Evolutionary conservation across 768 basidiomycete genomes (phyloP), one percentile per base, ranked within the genome.

Genomic region (Pleurotus tuber-regium): DNA sequence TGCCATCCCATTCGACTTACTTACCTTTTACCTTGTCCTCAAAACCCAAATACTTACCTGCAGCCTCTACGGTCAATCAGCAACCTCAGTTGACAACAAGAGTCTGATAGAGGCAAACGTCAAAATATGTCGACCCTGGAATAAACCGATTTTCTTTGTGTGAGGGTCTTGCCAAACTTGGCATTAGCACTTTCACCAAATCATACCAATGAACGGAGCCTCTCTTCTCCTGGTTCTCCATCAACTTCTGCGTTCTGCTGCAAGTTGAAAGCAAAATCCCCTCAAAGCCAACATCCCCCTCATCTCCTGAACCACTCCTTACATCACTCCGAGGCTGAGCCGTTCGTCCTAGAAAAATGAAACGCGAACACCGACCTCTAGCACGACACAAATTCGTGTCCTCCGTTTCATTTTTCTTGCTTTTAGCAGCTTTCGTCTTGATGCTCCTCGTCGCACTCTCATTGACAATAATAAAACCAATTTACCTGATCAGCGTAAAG

Each of bases 381-480:
- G 69, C 68, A 38, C 63, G 61, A 24, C 79, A 87, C 59, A 68
- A 72, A 16, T 51, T 67, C 38, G 64, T 83, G 51, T 82, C 83
- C 16, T 49, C 73, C 36, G 50, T 75, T 19, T 76, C 79, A 29
- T 73, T 76, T 53, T 50, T 70, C 23, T 63, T 84, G 19, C 80
- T 87, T 43, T 60, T 87, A 57, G 60, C 64, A 2, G 78, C 84
- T 3, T 92, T 87, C 66, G 39, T 91, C n/a, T 79, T 93, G 48
- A 77, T 87, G 50, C 75, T 93, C 26, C 76, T 93, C 51, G 83
- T 90, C 50, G 86, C 83, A 2, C 67, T 93, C 43, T 91, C 89
- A 4, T 65, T 86, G 29, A 81, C 90, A 1, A 86, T 93, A 67
- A 82, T 85, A 63, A 86, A 83, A 63, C 61, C 79, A 18, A 77